Evolutionary conservation across 768 basidiomycete genomes (phyloP), one percentile per base, ranked within the genome.

Genomic region (Collybia sordida): DNA sequence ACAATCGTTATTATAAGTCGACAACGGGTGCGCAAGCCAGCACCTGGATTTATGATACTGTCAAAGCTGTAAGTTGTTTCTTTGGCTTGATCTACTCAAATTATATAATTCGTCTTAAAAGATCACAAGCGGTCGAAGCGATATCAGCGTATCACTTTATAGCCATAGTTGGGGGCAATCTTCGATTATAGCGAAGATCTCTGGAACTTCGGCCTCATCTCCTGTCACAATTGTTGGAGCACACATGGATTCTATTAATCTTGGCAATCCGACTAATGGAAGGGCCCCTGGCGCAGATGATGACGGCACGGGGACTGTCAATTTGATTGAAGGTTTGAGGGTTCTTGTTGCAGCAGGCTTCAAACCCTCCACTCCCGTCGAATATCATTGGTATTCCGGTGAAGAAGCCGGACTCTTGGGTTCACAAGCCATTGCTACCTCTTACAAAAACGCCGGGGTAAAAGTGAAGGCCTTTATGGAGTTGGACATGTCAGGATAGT

Each of bases 391-490:
- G 71, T 79, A 75, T 56, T 64, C 73, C 25, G 74, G 66, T 21
- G 75, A 78, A 53, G 74, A 75, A 48, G 74, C 61, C 38, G 77
- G 76, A 14, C 65, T 74, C 3, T 62, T 76, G 6, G 81, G 81
- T 18, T 77, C 77, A 31, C 79, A 80, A 52, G 82, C 79, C 6
- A 70, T 85, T 49, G 81, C 77, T 3, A 71, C 71, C 24, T 64
- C 61, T 22, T 82, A 82, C 64, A 75, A 76, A 58, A 70, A 64
- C 41, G 56, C 67, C 15, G 74, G 73, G 3, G 65, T 68, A 39
- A 64, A 70, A 19, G 74, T 83, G 21, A 73, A 72, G 24, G 82
- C 75, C 0, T 81, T 81, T 72, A 70, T 75, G 59, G 64, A 79
- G 49, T 58, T 78, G 17, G 76, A 75, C 39, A 73, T 72, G 64